These are phyloP conservation scores for Rhodotorula sp. DNA, from an alignment of 1,284 basidiomycete species.

Conservation along the genomic window DNA sequence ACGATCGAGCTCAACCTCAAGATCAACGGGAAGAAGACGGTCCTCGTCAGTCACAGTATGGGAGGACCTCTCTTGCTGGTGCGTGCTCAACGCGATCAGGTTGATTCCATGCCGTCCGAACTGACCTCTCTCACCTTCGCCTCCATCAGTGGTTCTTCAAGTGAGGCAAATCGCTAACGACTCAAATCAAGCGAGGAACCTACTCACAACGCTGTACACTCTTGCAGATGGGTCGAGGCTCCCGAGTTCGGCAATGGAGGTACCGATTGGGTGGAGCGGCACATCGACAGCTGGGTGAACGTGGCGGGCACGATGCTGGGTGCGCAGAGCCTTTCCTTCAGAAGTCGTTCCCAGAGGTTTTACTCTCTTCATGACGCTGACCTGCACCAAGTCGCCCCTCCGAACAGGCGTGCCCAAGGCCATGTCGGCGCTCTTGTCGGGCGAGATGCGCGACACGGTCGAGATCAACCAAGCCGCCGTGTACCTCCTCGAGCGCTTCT, in stretches of 20 bases:
- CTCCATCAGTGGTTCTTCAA: constrained; percentile 54
- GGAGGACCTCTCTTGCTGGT: constrained; percentile 43
- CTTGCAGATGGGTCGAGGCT: constrained; percentile 78
- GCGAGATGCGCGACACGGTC: constrained; percentile 73
- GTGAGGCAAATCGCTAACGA: constrained; percentile 24
- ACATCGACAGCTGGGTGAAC: constrained; percentile 58
- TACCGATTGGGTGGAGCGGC: constrained; percentile 83
- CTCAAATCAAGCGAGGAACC: neutral
- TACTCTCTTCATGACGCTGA: neutral
- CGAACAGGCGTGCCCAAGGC: constrained; percentile 68
- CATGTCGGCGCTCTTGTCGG: constrained; percentile 91
- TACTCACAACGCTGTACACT: too few relatives aligned
- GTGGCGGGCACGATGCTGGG: constrained; percentile 82
- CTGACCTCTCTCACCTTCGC: neutral
- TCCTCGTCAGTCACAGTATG: constrained; percentile 74
- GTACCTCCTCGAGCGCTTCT: constrained; percentile 67
- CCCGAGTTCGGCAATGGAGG: constrained; percentile 76
- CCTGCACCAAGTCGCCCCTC: neutral
- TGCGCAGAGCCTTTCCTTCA: constrained; percentile 6
- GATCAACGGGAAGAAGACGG: constrained; percentile 75
- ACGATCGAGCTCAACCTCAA: constrained; percentile 78
- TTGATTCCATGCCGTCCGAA: too few relatives aligned
- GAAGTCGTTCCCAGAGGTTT: neutral
- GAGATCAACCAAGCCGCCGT: constrained; percentile 55
- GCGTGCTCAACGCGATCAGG: constrained; percentile 3